Percentiles rank a stretch among this genome's conserved stretches.
Conservation (phyloP, 1,284 basidiomycete genomes). For the Wallemia ichthyophaga region DNA sequence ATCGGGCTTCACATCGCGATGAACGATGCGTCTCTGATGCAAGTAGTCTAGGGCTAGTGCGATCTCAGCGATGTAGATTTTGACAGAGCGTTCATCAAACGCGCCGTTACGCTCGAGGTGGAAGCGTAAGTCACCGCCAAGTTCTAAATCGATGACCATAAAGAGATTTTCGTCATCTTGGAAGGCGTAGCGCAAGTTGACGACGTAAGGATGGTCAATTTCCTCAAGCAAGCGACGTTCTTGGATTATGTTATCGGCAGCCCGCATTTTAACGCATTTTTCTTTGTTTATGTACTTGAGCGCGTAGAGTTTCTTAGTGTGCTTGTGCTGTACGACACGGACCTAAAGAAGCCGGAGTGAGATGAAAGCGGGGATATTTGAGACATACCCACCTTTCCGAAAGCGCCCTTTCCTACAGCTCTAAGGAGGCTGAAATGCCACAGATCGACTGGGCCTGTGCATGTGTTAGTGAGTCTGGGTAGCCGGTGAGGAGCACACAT, state of each 20-base stretch:
- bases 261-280: slow-evolving; percentile 98
- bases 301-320: slow-evolving; percentile 92
- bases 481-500: too few relatives aligned
- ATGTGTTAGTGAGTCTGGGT: too few relatives aligned
- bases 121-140: slow-evolving; percentile 56
- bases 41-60: slow-evolving; percentile 93
- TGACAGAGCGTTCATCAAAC: slow-evolving; percentile 90
- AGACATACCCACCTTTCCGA: slow-evolving; percentile 20
- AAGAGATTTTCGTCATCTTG: slow-evolving; percentile 88
- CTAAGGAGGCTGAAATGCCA: slow-evolving; percentile 89
- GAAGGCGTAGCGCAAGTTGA: slow-evolving; percentile 93
- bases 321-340: slow-evolving; percentile 77
- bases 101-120: slow-evolving; percentile 99
- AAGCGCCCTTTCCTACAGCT: slow-evolving; percentile 95
- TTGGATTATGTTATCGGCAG: slow-evolving; percentile 91
- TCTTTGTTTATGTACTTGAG: slow-evolving; percentile 97
- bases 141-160: slow-evolving; percentile 95
- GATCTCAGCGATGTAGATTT: slow-evolving; percentile 98
- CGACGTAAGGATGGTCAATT: slow-evolving; percentile 91
- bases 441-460: slow-evolving; percentile 26
- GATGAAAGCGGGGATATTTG: not conserved
- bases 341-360: slow-evolving; percentile 14
- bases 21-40: slow-evolving; percentile 90
- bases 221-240: slow-evolving; percentile 93
- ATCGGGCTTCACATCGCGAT: slow-evolving; percentile 87